Base-by-base conservation (phyloP, 768 basidiomycete species). In the Strobilomyces dryophilus region DNA sequence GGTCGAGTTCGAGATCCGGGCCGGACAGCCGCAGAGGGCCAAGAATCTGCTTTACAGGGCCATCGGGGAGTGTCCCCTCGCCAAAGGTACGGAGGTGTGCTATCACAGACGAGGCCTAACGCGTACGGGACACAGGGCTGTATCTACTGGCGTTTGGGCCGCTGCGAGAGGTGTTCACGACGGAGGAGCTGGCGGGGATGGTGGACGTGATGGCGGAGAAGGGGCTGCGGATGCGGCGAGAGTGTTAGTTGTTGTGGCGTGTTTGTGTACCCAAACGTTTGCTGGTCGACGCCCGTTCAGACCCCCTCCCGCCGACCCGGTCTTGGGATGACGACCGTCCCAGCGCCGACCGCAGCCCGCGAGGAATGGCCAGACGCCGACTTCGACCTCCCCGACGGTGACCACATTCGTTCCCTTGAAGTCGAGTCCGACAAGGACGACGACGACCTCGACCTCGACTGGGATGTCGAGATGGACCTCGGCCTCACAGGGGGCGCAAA, bases 351-450 rank as follows among this genome's bases (percentile, higher is more conserved):
- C 43, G 73, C 78, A 56, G 70, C 74, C 51, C 79, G 80, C 57
- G 89, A 92, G 71, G 88, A 91, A 74, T 92, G 90, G 89, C 78
- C 81, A 41, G 90, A 92, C 69, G 86, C 87, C 56, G 90, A 92
- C 71, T 92, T 92, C 66, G 90, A 91, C 66, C 74, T 92, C 20
- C 84, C 87, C 50, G 90, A 92, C 45, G 89, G 81, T 40, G 80
- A 80, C 45, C 75, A 81, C 45, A 79, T 89, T 47, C 81, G 85
- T 60, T 70, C 84, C 35, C 77, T 77, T 24, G 79, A 76, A 58
- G 69, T 72, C 17, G 79, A 80, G 57, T 78, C 79, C 20, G 85
- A 87, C 75, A 85, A 78, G 71, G 82, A 83, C 53, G 77, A 81
- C 47, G 79, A 80, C 39, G 81, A 79, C 40, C 24, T 24, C 24